Evolutionary conservation across 352 stramenopile genomes (phyloP), one percentile per base, ranked within the genome.

Genomic region (Phytophthora palmivora): DNA sequence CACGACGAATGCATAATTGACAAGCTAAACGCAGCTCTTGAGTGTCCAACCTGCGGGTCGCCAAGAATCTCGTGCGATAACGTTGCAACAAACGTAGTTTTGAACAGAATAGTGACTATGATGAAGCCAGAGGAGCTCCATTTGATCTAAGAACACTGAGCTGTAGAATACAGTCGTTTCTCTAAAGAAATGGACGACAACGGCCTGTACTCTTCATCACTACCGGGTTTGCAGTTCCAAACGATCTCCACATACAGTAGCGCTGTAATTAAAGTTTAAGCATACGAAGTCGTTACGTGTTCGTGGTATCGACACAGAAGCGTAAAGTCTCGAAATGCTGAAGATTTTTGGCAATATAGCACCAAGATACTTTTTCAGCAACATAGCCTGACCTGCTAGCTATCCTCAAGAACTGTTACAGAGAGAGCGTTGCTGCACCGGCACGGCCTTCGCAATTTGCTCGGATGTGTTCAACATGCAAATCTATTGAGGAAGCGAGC

Each of bases 1-100:
- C 81, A 92, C 63, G 81, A 92, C 61, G 79, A 89, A 47, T 89
- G 81, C 58, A 71, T 86, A 24, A 58, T 88, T 2, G 56, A 66
- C 18, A 87, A 83, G 56, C 67, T 90, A 34, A 92, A 90, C 49
- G 67, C 84, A 48, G 48, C 41, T 8, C 70, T 89, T 36, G 34
- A 68, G 24, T 92, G 83, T 37, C 79, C 81, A 7, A 84, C 67
- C 7, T 91, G 79, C 30, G n/a, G 73, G 70, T 24, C 36, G 58
- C 47, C 47, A 70, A 36, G 65, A 78, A 37, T n/a, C n/a, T 30
- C 48, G 9, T 15, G 11, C 18, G 4, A 18, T 38, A n/a, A 30
- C 26, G 24, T 33, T 28, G 12, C 9, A 15, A 19, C 18, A 26
- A 15, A 26, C 22, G 10, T 26, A 36, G n/a, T 18, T 48, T 41